A percentile compares a stretch with the other conserved stretches of the same genome.
Evolutionary conservation across 768 basidiomycete genomes (phyloP).

Genomic region (Hirschioporus abietinus): DNA sequence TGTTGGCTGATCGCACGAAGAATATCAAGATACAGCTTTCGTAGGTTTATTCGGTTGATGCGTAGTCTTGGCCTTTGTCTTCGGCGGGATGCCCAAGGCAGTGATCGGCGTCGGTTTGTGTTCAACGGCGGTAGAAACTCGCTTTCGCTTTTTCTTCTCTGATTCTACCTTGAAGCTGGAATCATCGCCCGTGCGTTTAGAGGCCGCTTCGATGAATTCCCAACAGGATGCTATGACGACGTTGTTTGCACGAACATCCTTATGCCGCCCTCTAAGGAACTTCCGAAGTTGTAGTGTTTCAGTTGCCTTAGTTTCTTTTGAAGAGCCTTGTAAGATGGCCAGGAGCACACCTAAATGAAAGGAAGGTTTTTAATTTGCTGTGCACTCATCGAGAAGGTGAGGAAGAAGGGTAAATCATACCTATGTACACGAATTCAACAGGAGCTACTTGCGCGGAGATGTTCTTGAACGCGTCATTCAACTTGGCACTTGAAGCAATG

Average conservation of each 20-base stretch:
- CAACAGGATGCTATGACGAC: conserved; percentile 52
- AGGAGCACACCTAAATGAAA: conserved; percentile 54
- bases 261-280: conserved; percentile 47
- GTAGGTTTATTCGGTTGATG: not conserved
- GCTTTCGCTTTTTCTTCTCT: conserved; percentile 23
- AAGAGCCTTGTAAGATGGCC: conserved; percentile 40
- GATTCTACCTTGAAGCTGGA: conserved; percentile 3
- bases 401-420: conserved; percentile 33
- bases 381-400: not conserved
- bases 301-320: conserved; percentile 35
- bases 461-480: conserved; percentile 45
- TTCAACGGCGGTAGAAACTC: conserved; percentile 29
- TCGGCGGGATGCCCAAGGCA: conserved; percentile 30
- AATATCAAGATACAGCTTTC: conserved; percentile 14
- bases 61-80: conserved; percentile 33
- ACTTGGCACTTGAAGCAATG: conserved; percentile 38
- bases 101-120: conserved; percentile 42
- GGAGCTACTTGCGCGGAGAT: conserved; percentile 61
- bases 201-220: conserved; percentile 38
- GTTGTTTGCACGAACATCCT: conserved; percentile 61
- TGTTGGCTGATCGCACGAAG: not conserved
- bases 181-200: not conserved
- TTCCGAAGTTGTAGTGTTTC: conserved; percentile 49
- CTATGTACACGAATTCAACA: conserved; percentile 76
- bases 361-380: not conserved